These are phyloP conservation scores for Cercospora sesami DNA, from an alignment of 2,329 filamentous ascomycete genomes.

Conservation along the genomic window DNA sequence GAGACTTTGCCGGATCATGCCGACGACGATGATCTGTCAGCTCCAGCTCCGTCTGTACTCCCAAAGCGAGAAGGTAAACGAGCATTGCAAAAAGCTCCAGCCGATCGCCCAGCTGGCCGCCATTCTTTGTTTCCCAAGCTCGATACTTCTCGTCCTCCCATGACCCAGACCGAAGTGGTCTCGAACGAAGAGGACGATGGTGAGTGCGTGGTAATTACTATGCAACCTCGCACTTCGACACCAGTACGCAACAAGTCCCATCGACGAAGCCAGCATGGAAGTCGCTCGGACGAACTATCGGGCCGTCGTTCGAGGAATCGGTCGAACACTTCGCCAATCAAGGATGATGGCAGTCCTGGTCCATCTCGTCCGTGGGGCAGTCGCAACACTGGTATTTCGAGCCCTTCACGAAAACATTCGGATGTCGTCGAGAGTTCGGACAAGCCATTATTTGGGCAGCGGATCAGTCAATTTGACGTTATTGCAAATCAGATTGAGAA, in stretches of 20 bases:
- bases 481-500: conserved; percentile 36
- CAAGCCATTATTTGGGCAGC: conserved; percentile 28
- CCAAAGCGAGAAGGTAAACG: background rate
- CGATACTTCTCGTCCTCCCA: background rate
- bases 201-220: conserved; percentile 30
- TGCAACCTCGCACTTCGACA: conserved; percentile 27
- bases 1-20: background rate
- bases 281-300: background rate
- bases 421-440: background rate
- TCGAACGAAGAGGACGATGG: conserved; percentile 7
- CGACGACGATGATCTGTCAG: background rate
- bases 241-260: conserved; percentile 10
- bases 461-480: conserved; percentile 30
- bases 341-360: conserved; percentile 10
- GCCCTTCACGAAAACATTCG: background rate
- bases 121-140: background rate
- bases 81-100: background rate
- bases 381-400: background rate
- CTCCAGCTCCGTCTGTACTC: background rate
- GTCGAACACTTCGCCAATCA: background rate
- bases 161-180: background rate
- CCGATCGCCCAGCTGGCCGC: background rate
- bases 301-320: background rate
- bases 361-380: conserved; percentile 9
- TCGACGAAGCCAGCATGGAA: background rate